Evolutionary conservation across 495 filamentous ascomycete species (phyloP).

Genomic region (Hyaloscypha hepaticicola): DNA sequence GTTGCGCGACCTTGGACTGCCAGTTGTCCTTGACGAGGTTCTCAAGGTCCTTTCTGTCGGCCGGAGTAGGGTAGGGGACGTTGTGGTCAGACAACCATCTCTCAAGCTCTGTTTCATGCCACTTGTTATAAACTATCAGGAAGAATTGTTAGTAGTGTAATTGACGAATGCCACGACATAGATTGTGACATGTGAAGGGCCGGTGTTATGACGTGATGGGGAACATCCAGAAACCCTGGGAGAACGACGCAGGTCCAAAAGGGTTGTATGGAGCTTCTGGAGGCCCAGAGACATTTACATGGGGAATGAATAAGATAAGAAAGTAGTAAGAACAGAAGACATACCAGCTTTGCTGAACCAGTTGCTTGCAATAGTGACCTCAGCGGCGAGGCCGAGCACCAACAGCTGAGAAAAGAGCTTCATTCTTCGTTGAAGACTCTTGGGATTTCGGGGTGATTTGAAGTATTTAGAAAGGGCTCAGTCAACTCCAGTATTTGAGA

Average conservation of each 20-base stretch:
- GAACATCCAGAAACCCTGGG: background rate
- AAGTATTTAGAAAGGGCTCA: conserved; percentile 7
- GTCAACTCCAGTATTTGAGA: conserved; percentile 1
- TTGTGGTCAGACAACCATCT: conserved; percentile 95
- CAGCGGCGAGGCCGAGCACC: conserved; percentile 67
- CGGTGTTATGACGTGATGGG: background rate
- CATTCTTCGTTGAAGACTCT: conserved; percentile 51
- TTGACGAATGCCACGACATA: background rate
- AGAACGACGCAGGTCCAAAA: background rate
- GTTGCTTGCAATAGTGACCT: conserved; percentile 64
- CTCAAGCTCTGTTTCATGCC: conserved; percentile 97
- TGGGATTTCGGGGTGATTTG: background rate
- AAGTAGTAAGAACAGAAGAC: conserved; percentile 32
- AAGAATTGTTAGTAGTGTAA: conserved; percentile 22
- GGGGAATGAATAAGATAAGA: background rate
- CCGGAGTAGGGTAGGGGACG: conserved; percentile 78
- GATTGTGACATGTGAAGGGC: background rate
- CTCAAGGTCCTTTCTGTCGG: conserved; percentile 85
- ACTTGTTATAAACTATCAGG: conserved; percentile 89
- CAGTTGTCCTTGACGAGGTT: conserved; percentile 86
- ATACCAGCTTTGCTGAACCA: conserved; percentile 85
- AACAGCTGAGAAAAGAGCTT: conserved; percentile 70
- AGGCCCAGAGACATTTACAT: background rate
- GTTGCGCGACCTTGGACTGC: conserved; percentile 62
- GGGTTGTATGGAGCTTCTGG: background rate